Evolutionary conservation across 441 rosid genomes (phyloP).

Genomic region (Pelargonium fulgidum): DNA sequence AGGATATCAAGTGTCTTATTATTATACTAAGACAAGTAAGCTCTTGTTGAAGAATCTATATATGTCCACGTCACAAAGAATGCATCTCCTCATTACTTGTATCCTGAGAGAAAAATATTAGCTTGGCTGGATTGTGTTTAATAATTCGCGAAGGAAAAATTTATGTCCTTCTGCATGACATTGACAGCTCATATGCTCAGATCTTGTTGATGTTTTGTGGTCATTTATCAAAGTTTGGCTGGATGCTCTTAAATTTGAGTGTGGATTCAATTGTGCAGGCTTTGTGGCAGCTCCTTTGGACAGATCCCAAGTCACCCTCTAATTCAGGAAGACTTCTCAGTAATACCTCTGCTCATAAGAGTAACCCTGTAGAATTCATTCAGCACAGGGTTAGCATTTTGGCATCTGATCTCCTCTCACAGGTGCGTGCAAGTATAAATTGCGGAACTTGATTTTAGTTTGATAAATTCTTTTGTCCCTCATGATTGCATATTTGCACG

Average conservation of each 20-base stretch:
- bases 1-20: slow-evolving; percentile 69
- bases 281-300: slow-evolving; percentile 93
- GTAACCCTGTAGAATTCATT: slow-evolving; percentile 49
- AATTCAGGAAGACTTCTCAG: slow-evolving; percentile 42
- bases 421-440: slow-evolving; percentile 44
- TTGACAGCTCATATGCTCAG: slow-evolving; percentile 1
- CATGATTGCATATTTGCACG: not conserved
- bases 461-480: not conserved
- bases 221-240: not conserved
- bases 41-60: slow-evolving; percentile 16
- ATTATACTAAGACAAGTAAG: slow-evolving; percentile 81
- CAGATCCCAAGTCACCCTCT: slow-evolving; percentile 50
- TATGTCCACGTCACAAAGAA: not conserved
- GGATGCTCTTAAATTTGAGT: slow-evolving; percentile 1
- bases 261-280: slow-evolving; percentile 45
- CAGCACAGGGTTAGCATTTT: slow-evolving; percentile 67
- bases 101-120: slow-evolving; percentile 4
- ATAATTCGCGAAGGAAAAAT: slow-evolving; percentile 8
- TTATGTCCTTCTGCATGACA: slow-evolving; percentile 9
- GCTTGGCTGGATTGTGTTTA: slow-evolving; percentile 6
- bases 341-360: slow-evolving; percentile 34
- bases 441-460: slow-evolving; percentile 14
- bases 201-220: slow-evolving; percentile 9
- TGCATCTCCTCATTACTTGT: slow-evolving; percentile 16
- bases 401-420: slow-evolving; percentile 86